These are phyloP conservation scores for Tulasnella sp. DNA, from an alignment of 768 basidiomycete species.

Conservation along the genomic window DNA sequence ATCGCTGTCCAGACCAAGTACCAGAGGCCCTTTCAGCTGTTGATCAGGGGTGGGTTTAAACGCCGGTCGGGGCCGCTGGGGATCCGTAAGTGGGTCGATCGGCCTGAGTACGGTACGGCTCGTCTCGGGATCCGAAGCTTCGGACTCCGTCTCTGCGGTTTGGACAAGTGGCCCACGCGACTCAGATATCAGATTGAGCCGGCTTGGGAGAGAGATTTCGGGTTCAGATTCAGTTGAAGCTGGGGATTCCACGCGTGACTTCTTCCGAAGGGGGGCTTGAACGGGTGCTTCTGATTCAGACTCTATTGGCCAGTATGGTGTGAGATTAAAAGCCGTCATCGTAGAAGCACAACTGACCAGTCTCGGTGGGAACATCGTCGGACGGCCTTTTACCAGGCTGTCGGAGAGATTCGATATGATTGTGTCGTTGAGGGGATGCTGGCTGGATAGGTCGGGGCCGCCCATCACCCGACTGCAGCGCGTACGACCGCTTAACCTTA, in stretches of 20 bases:
- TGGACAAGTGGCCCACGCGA: background rate
- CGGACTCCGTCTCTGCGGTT: constrained; percentile 5
- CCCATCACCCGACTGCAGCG: background rate
- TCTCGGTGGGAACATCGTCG: background rate
- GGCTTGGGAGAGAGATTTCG: background rate
- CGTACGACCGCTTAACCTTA: background rate
- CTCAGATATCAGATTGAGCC: background rate
- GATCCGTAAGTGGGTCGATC: constrained; percentile 4
- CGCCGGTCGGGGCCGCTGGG: background rate
- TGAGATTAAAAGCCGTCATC: background rate
- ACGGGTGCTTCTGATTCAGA: background rate
- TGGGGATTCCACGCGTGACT: background rate
- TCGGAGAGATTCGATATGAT: background rate
- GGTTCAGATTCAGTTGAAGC: background rate
- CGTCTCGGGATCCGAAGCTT: background rate
- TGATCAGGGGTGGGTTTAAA: constrained; percentile 5
- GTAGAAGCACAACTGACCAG: background rate
- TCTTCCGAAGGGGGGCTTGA: background rate
- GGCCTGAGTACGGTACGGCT: background rate
- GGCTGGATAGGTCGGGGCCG: background rate
- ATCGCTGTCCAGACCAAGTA: background rate
- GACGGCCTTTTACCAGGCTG: background rate
- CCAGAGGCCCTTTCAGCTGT: background rate
- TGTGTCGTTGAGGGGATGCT: background rate
- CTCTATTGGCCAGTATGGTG: background rate